phyloP scores from a whole-genome alignment of 2,329 filamentous ascomycete genomes.

The Leptodontidium sp. region DNA sequence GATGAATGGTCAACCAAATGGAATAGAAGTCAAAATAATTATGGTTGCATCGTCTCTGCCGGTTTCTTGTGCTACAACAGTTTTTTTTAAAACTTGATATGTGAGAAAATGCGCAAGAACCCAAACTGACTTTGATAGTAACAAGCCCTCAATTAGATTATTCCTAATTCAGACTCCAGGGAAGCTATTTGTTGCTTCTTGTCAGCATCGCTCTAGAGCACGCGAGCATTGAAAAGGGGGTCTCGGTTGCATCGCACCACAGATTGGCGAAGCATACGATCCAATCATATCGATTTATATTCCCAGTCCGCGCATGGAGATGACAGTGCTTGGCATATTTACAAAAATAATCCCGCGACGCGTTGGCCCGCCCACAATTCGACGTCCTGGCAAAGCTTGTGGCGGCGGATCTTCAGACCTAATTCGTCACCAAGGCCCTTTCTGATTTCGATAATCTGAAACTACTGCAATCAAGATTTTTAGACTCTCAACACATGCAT shows the following conservation, averaged over 20 bases:
- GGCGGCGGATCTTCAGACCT: conserved; percentile 2
- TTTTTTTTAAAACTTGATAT: too few relatives aligned
- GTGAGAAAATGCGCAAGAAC: too few relatives aligned
- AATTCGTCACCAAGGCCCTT: conserved; percentile 4
- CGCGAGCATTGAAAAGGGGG: conserved; percentile 2
- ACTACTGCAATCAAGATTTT: neutral
- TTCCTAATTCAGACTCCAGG: neutral
- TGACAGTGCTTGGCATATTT: conserved; percentile 3
- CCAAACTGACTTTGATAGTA: too few relatives aligned
- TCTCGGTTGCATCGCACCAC: neutral
- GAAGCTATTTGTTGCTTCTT: neutral
- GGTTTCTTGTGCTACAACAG: too few relatives aligned
- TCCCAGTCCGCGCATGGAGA: neutral
- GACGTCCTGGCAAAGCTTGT: neutral
- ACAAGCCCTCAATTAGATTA: neutral
- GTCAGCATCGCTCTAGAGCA: neutral
- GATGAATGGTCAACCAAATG: too few relatives aligned
- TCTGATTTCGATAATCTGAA: neutral
- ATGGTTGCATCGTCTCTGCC: too few relatives aligned
- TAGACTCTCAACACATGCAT: neutral
- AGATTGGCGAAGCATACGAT: conserved; percentile 12
- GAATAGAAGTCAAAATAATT: too few relatives aligned
- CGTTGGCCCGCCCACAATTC: conserved; percentile 2
- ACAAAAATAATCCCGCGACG: conserved; percentile 6
- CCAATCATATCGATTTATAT: neutral